Evolutionary conservation across 1,284 basidiomycete genomes (phyloP).

Genomic region (Marasmius fiardii): DNA sequence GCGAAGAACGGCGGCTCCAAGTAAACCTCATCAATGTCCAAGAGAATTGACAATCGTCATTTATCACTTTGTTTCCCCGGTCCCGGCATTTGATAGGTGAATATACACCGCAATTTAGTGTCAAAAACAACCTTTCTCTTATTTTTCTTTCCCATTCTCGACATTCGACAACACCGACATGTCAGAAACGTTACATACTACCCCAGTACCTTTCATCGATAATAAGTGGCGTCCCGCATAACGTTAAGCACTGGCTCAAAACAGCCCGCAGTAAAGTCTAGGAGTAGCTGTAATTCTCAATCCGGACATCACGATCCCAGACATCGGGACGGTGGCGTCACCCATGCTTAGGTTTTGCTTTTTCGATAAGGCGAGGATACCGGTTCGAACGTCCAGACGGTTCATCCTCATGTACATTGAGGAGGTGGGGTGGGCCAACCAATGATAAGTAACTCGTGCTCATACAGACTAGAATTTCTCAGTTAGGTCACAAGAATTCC

Average conservation of each 20-base stretch:
- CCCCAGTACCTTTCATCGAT: background rate
- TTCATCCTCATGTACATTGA: too few species aligned
- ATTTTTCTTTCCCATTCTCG: background rate
- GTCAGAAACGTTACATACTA: background rate
- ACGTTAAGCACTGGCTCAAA: background rate
- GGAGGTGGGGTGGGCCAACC: background rate
- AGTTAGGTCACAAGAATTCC: background rate
- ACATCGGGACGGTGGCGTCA: background rate
- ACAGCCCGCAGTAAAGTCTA: background rate
- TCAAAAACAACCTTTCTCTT: background rate
- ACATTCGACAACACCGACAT: background rate
- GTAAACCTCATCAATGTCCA: background rate
- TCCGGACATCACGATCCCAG: background rate
- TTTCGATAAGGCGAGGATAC: too few species aligned
- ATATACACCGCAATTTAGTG: background rate
- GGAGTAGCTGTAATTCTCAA: background rate
- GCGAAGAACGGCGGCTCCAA: background rate
- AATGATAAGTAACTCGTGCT: background rate
- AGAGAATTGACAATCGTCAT: background rate
- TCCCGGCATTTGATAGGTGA: background rate
- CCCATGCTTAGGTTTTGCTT: too few species aligned
- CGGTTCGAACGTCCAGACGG: too few species aligned
- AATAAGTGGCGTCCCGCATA: constrained; percentile 4
- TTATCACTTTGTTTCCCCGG: background rate
- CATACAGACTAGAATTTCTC: background rate